phyloP scores from a whole-genome alignment of 352 stramenopile genomes.

The Phytophthora aleatoria region DNA sequence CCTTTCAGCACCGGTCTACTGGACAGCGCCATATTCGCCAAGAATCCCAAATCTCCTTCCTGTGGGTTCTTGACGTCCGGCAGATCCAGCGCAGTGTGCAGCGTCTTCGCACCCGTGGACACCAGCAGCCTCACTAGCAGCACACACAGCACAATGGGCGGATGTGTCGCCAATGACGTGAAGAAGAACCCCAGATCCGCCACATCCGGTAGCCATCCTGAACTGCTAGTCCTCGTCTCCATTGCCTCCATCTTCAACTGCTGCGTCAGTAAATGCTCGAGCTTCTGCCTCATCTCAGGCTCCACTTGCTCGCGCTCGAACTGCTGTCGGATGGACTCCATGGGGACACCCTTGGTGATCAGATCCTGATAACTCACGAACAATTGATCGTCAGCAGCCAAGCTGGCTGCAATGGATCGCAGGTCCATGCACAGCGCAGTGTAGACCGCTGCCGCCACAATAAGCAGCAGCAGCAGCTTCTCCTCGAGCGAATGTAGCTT shows the following conservation, averaged over 20 bases:
- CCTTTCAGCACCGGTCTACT: conserved; percentile 70
- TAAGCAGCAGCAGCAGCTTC: conserved; percentile 59
- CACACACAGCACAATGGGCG: conserved; percentile 69
- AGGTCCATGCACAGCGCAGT: conserved; percentile 58
- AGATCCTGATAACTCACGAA: conserved; percentile 71
- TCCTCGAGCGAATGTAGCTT: conserved; percentile 59
- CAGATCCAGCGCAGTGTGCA: conserved; percentile 53
- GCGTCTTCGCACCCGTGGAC: conserved; percentile 32
- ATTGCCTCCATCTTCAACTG: conserved; percentile 43
- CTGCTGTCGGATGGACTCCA: conserved; percentile 72
- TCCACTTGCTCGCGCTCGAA: conserved; percentile 74
- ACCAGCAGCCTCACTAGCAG: conserved; percentile 65
- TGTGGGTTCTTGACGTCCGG: conserved; percentile 69
- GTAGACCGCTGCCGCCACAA: conserved; percentile 56
- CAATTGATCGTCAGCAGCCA: conserved; percentile 50
- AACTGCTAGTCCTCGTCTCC: conserved; percentile 11
- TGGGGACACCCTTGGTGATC: conserved; percentile 55
- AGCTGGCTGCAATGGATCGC: conserved; percentile 46
- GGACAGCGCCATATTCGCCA: conserved; percentile 62
- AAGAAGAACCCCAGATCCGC: conserved; percentile 58
- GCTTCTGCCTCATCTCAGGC: conserved; percentile 41
- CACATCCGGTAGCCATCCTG: conserved; percentile 58
- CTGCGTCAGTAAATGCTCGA: conserved; percentile 55
- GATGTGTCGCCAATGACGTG: conserved; percentile 52
- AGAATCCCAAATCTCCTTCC: conserved; percentile 68